These are phyloP conservation scores for Cymbidium sinense DNA, from an alignment of 106 monocot species.

Conservation along the genomic window DNA sequence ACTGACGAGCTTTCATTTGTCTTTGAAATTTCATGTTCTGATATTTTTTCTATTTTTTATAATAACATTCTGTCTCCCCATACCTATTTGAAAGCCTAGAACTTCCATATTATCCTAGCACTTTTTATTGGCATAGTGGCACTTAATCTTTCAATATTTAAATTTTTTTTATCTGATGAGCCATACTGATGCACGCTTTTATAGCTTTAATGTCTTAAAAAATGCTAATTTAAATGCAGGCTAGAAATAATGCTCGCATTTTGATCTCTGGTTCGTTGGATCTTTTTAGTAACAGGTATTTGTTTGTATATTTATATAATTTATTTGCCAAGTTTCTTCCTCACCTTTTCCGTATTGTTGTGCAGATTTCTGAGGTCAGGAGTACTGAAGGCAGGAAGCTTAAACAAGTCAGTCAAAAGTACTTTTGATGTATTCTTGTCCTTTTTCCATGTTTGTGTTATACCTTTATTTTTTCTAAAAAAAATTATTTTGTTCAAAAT, in stretches of 20 bases:
- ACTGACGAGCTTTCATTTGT: neutral
- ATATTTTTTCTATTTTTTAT: neutral
- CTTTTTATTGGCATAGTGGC: too few species aligned
- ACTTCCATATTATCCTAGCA: neutral
- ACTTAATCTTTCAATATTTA: neutral
- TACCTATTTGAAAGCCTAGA: neutral
- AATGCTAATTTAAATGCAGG: constrained; percentile 32
- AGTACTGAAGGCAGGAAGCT: constrained; percentile 66
- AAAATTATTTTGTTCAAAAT: too few species aligned
- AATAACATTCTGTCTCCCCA: neutral
- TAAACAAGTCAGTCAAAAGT: constrained; percentile 39
- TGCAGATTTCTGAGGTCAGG: constrained; percentile 66
- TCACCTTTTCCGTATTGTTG: constrained; percentile 3
- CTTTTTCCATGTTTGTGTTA: neutral
- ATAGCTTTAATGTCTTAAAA: neutral
- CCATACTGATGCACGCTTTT: neutral
- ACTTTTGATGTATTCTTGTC: neutral
- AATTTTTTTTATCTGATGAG: neutral
- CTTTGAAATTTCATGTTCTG: neutral
- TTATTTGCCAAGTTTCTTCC: neutral
- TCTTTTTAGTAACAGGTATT: constrained; percentile 80
- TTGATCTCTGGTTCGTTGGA: constrained; percentile 89
- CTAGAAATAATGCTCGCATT: constrained; percentile 89
- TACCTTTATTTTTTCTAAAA: neutral
- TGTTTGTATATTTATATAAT: constrained; percentile 1